These are phyloP conservation scores for Lachnellula willkommii DNA, from an alignment of 2,329 filamentous ascomycete genomes.

Conservation along the genomic window DNA sequence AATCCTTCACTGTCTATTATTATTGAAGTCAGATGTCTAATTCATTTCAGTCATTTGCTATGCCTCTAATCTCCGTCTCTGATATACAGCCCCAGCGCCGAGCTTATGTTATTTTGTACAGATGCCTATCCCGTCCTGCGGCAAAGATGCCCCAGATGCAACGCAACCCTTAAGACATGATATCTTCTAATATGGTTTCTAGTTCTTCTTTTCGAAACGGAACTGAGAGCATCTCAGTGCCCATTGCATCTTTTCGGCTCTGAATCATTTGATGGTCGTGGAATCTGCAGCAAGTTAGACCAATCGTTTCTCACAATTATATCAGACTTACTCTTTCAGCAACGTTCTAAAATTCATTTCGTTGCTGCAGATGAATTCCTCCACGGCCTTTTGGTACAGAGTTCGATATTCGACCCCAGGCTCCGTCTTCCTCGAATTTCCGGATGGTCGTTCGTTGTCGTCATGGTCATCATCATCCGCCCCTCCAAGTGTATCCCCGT, in stretches of 20 bases:
- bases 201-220: slow-evolving; percentile 85
- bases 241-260: slow-evolving; percentile 76
- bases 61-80: background rate
- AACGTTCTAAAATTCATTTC: slow-evolving; percentile 94
- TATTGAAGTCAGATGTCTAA: background rate
- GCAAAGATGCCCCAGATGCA: background rate
- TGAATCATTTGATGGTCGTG: slow-evolving; percentile 98
- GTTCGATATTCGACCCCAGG: slow-evolving; percentile 82
- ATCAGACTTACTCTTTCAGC: slow-evolving; percentile 70
- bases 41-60: background rate
- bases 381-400: slow-evolving; percentile 89
- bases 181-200: slow-evolving; percentile 80
- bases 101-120: slow-evolving; percentile 11
- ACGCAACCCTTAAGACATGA: slow-evolving; percentile 31
- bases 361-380: slow-evolving; percentile 94
- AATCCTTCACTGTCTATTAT: background rate
- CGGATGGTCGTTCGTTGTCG: slow-evolving; percentile 29
- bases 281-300: slow-evolving; percentile 53
- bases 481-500: slow-evolving; percentile 44
- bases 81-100: slow-evolving; percentile 4
- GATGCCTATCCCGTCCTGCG: background rate
- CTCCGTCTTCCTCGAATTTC: slow-evolving; percentile 25
- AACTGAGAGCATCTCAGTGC: slow-evolving; percentile 78
- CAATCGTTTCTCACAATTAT: background rate
- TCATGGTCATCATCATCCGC: slow-evolving; percentile 44